Evolutionary conservation across 139 green algal genomes (phyloP).

Genomic region (Micractinium conductrix): DNA sequence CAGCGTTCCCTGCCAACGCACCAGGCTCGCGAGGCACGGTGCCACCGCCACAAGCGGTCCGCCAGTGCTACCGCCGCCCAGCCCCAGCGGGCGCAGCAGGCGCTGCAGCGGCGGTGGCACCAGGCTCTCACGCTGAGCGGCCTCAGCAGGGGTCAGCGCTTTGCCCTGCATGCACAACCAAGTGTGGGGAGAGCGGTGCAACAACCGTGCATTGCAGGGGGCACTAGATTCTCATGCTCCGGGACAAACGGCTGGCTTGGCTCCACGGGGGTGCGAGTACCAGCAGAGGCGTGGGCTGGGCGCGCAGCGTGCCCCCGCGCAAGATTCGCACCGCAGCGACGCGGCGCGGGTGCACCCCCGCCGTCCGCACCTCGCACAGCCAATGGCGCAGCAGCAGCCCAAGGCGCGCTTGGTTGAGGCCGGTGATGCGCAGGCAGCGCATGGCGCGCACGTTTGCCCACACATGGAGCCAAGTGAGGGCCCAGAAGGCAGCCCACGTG

Average conservation of each 20-base stretch:
- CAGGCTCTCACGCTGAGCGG: slow-evolving; percentile 49
- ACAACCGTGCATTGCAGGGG: not conserved
- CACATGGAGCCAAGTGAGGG: slow-evolving; percentile 68
- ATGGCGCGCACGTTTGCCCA: slow-evolving; percentile 84
- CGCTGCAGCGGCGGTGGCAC: slow-evolving; percentile 47
- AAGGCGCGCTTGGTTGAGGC: slow-evolving; percentile 74
- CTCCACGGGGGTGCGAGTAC: too few relatives aligned
- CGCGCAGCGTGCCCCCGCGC: too few relatives aligned
- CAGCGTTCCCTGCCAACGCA: not conserved
- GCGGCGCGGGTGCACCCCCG: too few relatives aligned
- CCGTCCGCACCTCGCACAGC: not conserved
- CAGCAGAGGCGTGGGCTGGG: too few relatives aligned
- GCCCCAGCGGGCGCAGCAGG: not conserved
- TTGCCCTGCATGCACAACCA: slow-evolving; percentile 5
- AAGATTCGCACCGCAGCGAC: too few relatives aligned
- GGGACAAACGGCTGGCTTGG: too few relatives aligned
- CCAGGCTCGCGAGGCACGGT: slow-evolving; percentile 16
- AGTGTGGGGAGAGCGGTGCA: not conserved
- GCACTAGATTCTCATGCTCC: too few relatives aligned
- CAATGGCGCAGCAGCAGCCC: slow-evolving; percentile 61
- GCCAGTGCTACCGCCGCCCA: not conserved
- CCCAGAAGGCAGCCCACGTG: slow-evolving; percentile 34
- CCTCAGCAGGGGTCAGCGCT: slow-evolving; percentile 34
- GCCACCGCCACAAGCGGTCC: slow-evolving; percentile 11
- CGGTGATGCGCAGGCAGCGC: slow-evolving; percentile 73